Evolutionary conservation across 108 stramenopile species (phyloP).

Genomic region (Nannochloropsis salina): DNA sequence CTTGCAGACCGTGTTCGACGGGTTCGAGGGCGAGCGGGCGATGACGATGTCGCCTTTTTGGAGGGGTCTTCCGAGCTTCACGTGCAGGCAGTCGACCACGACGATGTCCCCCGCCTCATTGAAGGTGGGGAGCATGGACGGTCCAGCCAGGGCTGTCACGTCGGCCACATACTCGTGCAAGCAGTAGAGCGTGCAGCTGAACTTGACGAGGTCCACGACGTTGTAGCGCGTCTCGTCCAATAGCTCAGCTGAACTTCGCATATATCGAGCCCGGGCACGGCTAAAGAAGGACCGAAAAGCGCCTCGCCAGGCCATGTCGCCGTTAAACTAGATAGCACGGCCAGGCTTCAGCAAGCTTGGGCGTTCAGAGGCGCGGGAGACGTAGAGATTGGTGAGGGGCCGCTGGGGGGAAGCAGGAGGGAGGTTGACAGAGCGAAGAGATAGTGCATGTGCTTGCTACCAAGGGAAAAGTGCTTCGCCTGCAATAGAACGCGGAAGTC

Average conservation of each 20-base stretch:
- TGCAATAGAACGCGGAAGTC: too few relatives aligned
- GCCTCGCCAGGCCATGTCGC: conserved; percentile 5
- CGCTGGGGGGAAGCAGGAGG: too few relatives aligned
- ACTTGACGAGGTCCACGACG: conserved; percentile 17
- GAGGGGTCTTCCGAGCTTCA: conserved; percentile 13
- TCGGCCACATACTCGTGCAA: not conserved
- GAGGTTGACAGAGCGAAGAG: too few relatives aligned
- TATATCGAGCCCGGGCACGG: not conserved
- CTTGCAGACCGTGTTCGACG: conserved; percentile 79
- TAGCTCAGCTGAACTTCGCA: not conserved
- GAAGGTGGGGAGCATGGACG: conserved; percentile 80
- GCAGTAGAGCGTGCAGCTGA: conserved; percentile 19
- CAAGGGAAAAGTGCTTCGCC: too few relatives aligned
- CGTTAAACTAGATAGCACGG: too few relatives aligned
- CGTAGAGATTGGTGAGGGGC: too few relatives aligned
- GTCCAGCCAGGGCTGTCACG: conserved; percentile 54
- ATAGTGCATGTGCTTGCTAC: too few relatives aligned
- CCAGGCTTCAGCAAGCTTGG: too few relatives aligned
- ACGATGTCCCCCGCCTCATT: conserved; percentile 62
- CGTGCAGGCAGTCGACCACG: conserved; percentile 65
- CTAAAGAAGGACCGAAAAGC: conserved; percentile 1
- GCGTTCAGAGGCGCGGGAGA: too few relatives aligned
- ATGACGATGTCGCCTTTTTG: conserved; percentile 70
- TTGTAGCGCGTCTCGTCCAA: not conserved
- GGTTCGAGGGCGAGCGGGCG: conserved; percentile 64